Conservation (phyloP, 306 rosid genomes). For the Begonia loranthoides region DNA sequence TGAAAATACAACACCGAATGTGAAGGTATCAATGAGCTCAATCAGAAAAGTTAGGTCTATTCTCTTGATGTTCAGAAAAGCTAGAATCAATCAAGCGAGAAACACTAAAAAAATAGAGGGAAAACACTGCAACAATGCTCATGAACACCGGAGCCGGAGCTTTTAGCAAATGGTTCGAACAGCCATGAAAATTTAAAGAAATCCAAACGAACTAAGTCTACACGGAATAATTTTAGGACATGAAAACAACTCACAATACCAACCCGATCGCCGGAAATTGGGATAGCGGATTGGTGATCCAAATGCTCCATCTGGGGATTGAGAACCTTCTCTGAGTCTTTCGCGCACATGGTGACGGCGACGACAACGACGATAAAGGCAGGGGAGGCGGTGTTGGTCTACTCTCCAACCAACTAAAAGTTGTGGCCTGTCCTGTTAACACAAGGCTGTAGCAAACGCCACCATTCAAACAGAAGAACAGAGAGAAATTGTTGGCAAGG, state of each 20-base stretch:
- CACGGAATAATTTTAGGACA: conserved; percentile 20
- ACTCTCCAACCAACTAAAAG: conserved; percentile 20
- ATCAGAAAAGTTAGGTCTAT: no score
- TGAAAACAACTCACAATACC: conserved; percentile 35
- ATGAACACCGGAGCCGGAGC: no score
- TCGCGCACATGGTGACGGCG: conserved; percentile 53
- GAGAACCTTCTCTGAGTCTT: conserved; percentile 48
- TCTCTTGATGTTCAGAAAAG: no score
- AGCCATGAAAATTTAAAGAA: no score
- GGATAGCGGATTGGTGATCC: conserved; percentile 17
- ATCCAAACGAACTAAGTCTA: no score
- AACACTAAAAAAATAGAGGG: no score
- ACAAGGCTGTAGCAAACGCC: conserved; percentile 3
- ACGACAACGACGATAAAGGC: conserved; percentile 1
- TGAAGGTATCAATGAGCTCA: no score
- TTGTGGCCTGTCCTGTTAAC: conserved; percentile 15
- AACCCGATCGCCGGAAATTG: conserved; percentile 21
- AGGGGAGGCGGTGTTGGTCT: conserved; percentile 12
- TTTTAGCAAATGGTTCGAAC: no score
- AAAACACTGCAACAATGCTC: no score
- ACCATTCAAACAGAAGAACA: conserved; percentile 8
- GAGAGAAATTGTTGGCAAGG: conserved; percentile 8
- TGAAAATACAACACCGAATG: no score
- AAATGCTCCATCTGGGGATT: conserved; percentile 34
- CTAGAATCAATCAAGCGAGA: no score